Evolutionary conservation across 768 basidiomycete species (phyloP).

Genomic region (Myochromella boudieri): DNA sequence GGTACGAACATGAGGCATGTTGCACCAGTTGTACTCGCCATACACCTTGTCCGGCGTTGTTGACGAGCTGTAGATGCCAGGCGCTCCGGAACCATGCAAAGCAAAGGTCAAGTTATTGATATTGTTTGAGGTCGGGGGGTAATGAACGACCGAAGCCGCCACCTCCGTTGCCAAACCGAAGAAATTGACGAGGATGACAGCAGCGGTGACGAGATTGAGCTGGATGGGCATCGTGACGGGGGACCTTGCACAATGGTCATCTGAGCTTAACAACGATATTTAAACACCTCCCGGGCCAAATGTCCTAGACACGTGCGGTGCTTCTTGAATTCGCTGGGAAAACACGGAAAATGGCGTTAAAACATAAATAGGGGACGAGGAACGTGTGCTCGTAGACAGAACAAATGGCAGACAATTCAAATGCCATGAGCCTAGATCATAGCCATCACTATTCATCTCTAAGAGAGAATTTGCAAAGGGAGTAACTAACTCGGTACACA

Average conservation of each 20-base stretch:
- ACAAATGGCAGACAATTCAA: not conserved
- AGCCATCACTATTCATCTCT: too few relatives aligned
- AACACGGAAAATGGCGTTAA: not conserved
- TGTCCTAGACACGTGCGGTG: slow-evolving; percentile 1
- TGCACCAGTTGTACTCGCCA: slow-evolving; percentile 53
- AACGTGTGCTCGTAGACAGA: slow-evolving; percentile 4
- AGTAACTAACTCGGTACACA: too few relatives aligned
- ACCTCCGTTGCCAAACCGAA: slow-evolving; percentile 8
- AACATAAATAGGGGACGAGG: not conserved
- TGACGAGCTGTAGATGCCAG: slow-evolving; percentile 46
- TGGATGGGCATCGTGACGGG: slow-evolving; percentile 5
- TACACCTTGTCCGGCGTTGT: slow-evolving; percentile 36
- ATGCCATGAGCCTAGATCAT: too few relatives aligned
- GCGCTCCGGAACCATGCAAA: slow-evolving; percentile 40
- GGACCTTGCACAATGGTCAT: not conserved
- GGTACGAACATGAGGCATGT: slow-evolving; percentile 50
- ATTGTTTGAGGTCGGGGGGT: slow-evolving; percentile 36
- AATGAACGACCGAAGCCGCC: slow-evolving; percentile 31
- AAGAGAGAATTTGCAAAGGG: too few relatives aligned
- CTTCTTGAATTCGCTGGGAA: not conserved
- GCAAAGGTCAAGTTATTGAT: slow-evolving; percentile 45
- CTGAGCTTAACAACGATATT: slow-evolving; percentile 2
- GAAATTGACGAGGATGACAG: slow-evolving; percentile 14
- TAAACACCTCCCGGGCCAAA: not conserved
- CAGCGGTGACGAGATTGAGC: not conserved